phyloP scores from a whole-genome alignment of 768 basidiomycete species.

The Rhizopogon vesiculosus region DNA sequence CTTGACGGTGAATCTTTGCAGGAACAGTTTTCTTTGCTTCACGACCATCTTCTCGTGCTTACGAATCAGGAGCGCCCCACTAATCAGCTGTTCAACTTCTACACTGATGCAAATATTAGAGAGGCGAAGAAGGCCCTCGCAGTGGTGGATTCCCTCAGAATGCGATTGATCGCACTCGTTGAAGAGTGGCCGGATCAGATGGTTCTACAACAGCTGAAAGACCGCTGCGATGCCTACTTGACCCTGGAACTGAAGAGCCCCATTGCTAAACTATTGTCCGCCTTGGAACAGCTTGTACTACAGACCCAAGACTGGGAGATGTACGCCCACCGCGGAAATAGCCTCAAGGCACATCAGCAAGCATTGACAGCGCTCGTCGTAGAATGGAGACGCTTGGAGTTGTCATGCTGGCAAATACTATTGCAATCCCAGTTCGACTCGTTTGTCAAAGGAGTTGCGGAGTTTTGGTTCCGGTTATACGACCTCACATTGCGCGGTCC shows the following conservation, averaged over 20 bases:
- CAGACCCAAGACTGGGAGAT: conserved; percentile 96
- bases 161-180: conserved; percentile 52
- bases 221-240: conserved; percentile 65
- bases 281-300: conserved; percentile 77
- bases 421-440: conserved; percentile 62
- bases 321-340: conserved; percentile 90
- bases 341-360: conserved; percentile 62
- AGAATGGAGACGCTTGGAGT: conserved; percentile 85
- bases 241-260: conserved; percentile 60
- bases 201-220: conserved; percentile 82
- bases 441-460: conserved; percentile 42
- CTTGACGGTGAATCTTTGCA: conserved; percentile 50
- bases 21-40: conserved; percentile 49
- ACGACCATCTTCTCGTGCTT: conserved; percentile 32
- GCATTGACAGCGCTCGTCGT: conserved; percentile 71
- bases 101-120: conserved; percentile 66
- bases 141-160: conserved; percentile 46
- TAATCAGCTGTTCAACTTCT: conserved; percentile 61
- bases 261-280: conserved; percentile 76
- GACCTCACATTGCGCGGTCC: conserved; percentile 68
- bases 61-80: conserved; percentile 13
- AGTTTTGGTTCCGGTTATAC: conserved; percentile 93
- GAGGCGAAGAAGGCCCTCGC: conserved; percentile 61
- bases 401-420: conserved; percentile 81
- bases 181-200: conserved; percentile 96